phyloP scores from a whole-genome alignment of 805 yeast genomes.

The Candida dajiaensis region DNA sequence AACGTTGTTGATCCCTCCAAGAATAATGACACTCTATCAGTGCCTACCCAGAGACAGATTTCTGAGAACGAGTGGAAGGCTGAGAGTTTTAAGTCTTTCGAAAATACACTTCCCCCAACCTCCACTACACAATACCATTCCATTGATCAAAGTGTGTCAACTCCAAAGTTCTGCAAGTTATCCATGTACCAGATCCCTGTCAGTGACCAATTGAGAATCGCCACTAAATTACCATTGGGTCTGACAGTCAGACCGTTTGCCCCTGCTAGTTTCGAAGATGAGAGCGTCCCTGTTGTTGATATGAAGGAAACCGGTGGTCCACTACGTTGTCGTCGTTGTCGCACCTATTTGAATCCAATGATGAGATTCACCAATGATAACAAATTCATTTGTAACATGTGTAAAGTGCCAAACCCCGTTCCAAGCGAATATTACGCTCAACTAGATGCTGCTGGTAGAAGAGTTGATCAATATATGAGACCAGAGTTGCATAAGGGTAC shows the following conservation, averaged over 20 bases:
- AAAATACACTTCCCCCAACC: conserved; percentile 76
- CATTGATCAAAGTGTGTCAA: conserved; percentile 79
- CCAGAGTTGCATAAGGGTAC: conserved; percentile 82
- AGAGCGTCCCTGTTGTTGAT: conserved; percentile 63
- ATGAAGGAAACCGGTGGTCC: conserved; percentile 53
- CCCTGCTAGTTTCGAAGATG: conserved; percentile 40
- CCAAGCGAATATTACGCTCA: conserved; percentile 64
- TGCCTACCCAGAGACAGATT: conserved; percentile 13
- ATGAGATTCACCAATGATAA: conserved; percentile 59
- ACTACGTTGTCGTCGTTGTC: conserved; percentile 86
- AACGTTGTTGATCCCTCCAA: not conserved
- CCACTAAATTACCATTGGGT: conserved; percentile 77
- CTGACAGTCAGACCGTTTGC: conserved; percentile 84
- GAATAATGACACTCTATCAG: conserved; percentile 12
- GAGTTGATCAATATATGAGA: conserved; percentile 56
- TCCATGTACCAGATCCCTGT: conserved; percentile 82
- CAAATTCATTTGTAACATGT: conserved; percentile 76
- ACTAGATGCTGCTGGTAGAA: conserved; percentile 51
- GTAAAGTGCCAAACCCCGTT: conserved; percentile 67
- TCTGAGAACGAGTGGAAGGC: conserved; percentile 16
- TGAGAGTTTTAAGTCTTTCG: conserved; percentile 61
- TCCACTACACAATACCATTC: conserved; percentile 60
- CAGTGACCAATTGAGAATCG: conserved; percentile 58
- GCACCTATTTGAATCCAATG: conserved; percentile 83
- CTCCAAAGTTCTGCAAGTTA: conserved; percentile 72